Evolutionary conservation across 768 basidiomycete species (phyloP), one percentile per base, ranked within the genome.

Genomic region (Mrakia frigida): DNA sequence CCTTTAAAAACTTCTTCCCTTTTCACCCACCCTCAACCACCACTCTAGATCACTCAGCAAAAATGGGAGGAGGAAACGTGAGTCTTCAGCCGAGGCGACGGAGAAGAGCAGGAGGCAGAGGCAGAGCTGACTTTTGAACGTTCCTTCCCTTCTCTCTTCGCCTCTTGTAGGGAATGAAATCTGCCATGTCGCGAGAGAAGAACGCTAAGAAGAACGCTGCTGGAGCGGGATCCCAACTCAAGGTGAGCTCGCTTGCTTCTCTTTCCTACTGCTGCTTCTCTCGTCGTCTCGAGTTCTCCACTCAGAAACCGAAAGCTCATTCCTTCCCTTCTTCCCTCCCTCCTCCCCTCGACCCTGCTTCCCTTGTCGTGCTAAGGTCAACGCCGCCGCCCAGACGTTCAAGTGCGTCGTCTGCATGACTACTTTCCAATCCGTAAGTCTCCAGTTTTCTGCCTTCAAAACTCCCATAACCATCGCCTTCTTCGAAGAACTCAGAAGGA

Each of bases 21-120:
- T 21, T 35, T 35, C 61, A 14, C 43, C 41, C 70, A 76, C 79
- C 79, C 77, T 82, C 82, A 82, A 46, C 69, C 50, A 23, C 46
- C 5, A 46, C n/a, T 23, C 28, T 31, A 70, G 3, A 33, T 28
- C 68, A 37, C 21, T 73, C 46, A 63, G 18, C 28, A 0, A 74
- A 61, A 13, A 74, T 74, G 73, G 73, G 73, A 74, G 73, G 73
- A 61, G 73, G 73, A 61, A 74, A 74, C 59, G 73, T 74, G n/a
- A 37, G 73, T 61, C 37, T 21, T 18, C n/a, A n/a, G n/a, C n/a
- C n/a, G n/a, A n/a, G 18, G 43, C 13, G 23, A 13, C 33, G 41
- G 25, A 60, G 28, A 35, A 35, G n/a, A n/a, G n/a, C n/a, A n/a
- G n/a, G n/a, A n/a, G n/a, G n/a, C n/a, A n/a, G n/a, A n/a, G n/a